Evolutionary conservation across 495 filamentous ascomycete species (phyloP).

Genomic region (Talaromyces stipitatus): DNA sequence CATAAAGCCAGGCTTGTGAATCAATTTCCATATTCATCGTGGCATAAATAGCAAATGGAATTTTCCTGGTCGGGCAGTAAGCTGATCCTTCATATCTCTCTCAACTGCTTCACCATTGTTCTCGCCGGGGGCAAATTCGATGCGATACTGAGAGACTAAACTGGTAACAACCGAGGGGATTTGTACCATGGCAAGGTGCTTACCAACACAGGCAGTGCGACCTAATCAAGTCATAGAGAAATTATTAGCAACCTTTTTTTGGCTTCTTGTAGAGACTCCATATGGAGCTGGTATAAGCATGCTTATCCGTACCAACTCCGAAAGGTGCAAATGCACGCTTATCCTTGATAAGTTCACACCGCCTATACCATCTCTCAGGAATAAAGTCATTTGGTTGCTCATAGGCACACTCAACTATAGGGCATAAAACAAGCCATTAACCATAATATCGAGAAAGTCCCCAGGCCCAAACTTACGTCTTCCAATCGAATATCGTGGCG

Average conservation of each 20-base stretch:
- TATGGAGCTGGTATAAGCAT: slow-evolving; percentile 4
- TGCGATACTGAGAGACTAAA: slow-evolving; percentile 19
- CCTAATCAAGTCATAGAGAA: slow-evolving; percentile 30
- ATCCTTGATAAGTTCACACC: slow-evolving; percentile 35
- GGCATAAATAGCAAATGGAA: too few species aligned
- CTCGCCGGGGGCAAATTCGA: slow-evolving; percentile 33
- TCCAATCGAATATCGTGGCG: slow-evolving; percentile 26
- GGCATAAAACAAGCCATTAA: too few species aligned
- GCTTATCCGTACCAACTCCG: slow-evolving; percentile 23
- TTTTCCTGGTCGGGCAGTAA: slow-evolving; percentile 30
- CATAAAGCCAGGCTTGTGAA: too few species aligned
- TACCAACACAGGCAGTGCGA: slow-evolving; percentile 40
- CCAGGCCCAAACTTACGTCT: slow-evolving; percentile 18
- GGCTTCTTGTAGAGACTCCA: not conserved
- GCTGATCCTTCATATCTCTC: slow-evolving; percentile 31
- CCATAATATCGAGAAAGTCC: not conserved
- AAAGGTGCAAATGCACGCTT: slow-evolving; percentile 44
- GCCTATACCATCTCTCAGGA: slow-evolving; percentile 43
- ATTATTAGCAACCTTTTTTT: slow-evolving; percentile 16
- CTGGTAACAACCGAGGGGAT: slow-evolving; percentile 24
- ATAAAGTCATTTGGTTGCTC: slow-evolving; percentile 29
- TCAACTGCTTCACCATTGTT: slow-evolving; percentile 26
- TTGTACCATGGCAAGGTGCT: slow-evolving; percentile 40
- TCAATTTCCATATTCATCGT: too few species aligned
- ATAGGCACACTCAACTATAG: slow-evolving; percentile 18